These are phyloP conservation scores for Staphylotrichum tortipilum DNA, from an alignment of 495 filamentous ascomycete genomes.

Conservation along the genomic window DNA sequence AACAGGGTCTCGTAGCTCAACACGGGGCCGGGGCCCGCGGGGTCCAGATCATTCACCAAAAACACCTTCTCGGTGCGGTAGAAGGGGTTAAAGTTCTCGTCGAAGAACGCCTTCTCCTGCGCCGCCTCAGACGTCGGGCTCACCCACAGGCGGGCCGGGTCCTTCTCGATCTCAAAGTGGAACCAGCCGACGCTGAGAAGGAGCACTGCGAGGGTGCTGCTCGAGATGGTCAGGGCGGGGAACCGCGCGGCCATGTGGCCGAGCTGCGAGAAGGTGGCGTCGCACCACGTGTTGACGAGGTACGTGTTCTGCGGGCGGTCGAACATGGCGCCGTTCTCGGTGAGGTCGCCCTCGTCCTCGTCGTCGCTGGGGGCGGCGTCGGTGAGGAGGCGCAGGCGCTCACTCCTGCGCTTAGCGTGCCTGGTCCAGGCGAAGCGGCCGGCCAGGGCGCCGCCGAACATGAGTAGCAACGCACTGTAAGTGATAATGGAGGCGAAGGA, in stretches of 20 bases:
- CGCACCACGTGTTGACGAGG: conserved; percentile 65
- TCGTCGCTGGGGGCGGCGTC: conserved; percentile 79
- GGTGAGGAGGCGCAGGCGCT: conserved; percentile 76
- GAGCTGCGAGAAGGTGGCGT: conserved; percentile 73
- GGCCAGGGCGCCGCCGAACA: conserved; percentile 56
- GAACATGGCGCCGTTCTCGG: conserved; percentile 57
- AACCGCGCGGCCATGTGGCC: conserved; percentile 73
- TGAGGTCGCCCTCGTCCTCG: conserved; percentile 76
- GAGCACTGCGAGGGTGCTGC: conserved; percentile 59
- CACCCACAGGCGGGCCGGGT: conserved; percentile 91
- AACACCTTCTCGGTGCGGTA: conserved; percentile 91
- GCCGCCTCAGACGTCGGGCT: conserved; percentile 85
- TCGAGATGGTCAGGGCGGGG: conserved; percentile 70
- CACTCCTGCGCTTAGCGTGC: conserved; percentile 62
- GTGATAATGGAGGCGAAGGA: conserved; percentile 85
- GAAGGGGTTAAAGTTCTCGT: conserved; percentile 91
- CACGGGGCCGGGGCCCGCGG: conserved; percentile 59
- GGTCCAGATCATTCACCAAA: conserved; percentile 74
- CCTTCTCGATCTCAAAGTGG: conserved; percentile 73
- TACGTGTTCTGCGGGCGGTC: conserved; percentile 69
- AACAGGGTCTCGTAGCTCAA: conserved; percentile 75
- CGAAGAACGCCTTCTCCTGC: conserved; percentile 89
- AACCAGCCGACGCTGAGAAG: conserved; percentile 81
- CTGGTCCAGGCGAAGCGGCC: conserved; percentile 68
- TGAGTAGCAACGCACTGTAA: conserved; percentile 64